phyloP scores from a whole-genome alignment of 495 filamentous ascomycete species.

The Hyaloscypha bicolor region DNA sequence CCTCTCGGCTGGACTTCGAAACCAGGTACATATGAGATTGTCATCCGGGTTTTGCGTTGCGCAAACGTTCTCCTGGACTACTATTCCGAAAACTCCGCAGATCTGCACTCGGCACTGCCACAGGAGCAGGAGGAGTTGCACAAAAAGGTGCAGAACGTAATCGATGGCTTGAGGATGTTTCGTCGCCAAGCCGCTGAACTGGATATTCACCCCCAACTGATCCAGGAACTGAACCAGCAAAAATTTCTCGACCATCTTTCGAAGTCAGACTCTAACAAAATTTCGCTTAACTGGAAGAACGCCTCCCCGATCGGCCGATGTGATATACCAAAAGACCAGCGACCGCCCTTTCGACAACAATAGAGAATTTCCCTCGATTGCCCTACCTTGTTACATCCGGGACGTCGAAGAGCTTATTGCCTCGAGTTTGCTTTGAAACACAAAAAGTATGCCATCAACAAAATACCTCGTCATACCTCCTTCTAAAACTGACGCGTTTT shows the following conservation, averaged over 20 bases:
- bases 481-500: not conserved
- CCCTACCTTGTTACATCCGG: not conserved
- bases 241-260: not conserved
- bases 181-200: not conserved
- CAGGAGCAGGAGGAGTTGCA: not conserved
- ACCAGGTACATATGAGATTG: conserved; percentile 69
- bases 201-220: not conserved
- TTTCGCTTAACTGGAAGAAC: not conserved
- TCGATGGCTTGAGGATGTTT: not conserved
- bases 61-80: conserved; percentile 33
- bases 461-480: not conserved
- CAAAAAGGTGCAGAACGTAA: not conserved
- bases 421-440: not conserved
- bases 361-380: not conserved
- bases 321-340: not conserved
- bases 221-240: not conserved
- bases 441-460: not conserved
- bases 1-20: conserved; percentile 74
- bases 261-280: not conserved
- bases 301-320: not conserved
- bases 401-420: not conserved
- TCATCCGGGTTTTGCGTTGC: conserved; percentile 57
- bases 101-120: not conserved
- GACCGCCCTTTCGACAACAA: not conserved
- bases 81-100: not conserved